These are phyloP conservation scores for Actinomucor elegans DNA, from an alignment of 371 early-diverging fungal species.

Conservation along the genomic window DNA sequence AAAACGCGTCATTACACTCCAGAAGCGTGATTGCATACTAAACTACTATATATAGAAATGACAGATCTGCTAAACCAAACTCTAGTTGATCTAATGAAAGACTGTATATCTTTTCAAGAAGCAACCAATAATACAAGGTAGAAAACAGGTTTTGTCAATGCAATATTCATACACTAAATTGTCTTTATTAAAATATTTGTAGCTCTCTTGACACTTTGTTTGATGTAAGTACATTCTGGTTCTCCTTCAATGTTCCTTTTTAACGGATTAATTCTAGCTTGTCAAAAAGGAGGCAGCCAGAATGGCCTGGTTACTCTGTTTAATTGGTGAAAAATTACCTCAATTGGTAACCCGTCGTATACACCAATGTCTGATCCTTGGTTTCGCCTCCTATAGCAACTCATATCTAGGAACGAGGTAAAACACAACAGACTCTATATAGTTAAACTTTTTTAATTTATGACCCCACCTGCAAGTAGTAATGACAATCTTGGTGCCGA, in stretches of 20 bases:
- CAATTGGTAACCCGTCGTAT: constrained; percentile 20
- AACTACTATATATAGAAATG: constrained; percentile 13
- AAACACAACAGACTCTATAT: background rate
- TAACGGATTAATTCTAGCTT: constrained; percentile 4
- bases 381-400: constrained; percentile 23
- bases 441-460: no score
- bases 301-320: constrained; percentile 31
- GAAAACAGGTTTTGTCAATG: background rate
- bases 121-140: constrained; percentile 31
- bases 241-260: no score
- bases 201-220: constrained; percentile 17
- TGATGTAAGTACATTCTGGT: constrained; percentile 10
- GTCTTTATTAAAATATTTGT: constrained; percentile 1
- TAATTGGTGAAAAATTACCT: constrained; percentile 28
- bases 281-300: constrained; percentile 4
- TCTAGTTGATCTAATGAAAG: constrained; percentile 29
- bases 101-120: constrained; percentile 31
- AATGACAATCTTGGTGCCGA: background rate
- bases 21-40: background rate
- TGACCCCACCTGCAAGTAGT: no score
- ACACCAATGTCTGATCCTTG: constrained; percentile 28
- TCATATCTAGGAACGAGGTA: constrained; percentile 24
- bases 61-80: constrained; percentile 31
- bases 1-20: no score
- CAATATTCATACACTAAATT: background rate